Evolutionary conservation across 2,329 filamentous ascomycete species (phyloP).

Genomic region (Beauveria australis): DNA sequence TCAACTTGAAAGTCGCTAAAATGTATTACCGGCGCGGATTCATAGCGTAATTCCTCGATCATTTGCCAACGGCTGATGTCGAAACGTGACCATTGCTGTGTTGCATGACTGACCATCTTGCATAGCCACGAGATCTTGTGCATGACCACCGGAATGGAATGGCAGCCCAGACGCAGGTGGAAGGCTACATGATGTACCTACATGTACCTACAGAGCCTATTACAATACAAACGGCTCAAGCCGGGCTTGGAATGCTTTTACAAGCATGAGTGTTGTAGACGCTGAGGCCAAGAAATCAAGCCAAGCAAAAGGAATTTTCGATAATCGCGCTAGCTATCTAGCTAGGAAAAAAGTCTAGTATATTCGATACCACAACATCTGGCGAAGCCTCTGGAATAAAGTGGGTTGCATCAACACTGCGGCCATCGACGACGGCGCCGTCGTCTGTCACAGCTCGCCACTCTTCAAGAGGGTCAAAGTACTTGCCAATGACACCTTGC

Average conservation of each 20-base stretch:
- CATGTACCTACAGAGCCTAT: no score
- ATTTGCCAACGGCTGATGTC: neutral
- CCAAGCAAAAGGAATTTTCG: neutral
- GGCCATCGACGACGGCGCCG: constrained; percentile 23
- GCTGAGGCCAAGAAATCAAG: no score
- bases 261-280: neutral
- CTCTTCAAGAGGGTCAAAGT: constrained; percentile 34
- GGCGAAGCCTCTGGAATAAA: constrained; percentile 39
- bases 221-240: neutral
- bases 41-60: neutral
- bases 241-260: neutral
- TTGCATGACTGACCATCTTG: neutral
- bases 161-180: neutral
- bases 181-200: neutral
- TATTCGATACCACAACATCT: constrained; percentile 15
- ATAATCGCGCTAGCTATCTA: neutral
- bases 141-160: neutral
- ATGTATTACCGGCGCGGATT: neutral
- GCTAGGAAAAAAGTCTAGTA: neutral
- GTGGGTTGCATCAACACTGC: constrained; percentile 31
- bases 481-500: constrained; percentile 33
- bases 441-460: constrained; percentile 34
- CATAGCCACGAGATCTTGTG: neutral
- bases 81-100: neutral
- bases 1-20: neutral